Evolutionary conservation across 164 flowering plant species (phyloP), one percentile per base, ranked within the genome.

Genomic region (Aristolochia contorta): DNA sequence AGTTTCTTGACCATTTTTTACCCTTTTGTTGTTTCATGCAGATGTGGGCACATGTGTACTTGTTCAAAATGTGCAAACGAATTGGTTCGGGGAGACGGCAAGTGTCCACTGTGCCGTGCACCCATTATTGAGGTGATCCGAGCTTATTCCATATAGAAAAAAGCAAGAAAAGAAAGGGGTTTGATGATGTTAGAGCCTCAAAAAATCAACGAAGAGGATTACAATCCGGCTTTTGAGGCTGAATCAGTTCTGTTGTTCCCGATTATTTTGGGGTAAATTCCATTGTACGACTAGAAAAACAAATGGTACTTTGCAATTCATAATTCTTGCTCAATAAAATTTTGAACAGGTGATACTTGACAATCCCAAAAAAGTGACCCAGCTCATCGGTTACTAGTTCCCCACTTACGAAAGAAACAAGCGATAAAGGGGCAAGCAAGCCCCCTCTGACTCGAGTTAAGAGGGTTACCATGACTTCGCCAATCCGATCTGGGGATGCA

Each of bases 21-120:
- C 4, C 18, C 45, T 25, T 56, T 21, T 24, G 12, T 27, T 37
- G 1, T 4, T 45, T 25, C 51, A 14, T 74, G 58, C 87, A 92
- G 98, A 78, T 92, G 98, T 70, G 98, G 98, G 58, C 98, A 89
- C 73, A 89, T 89, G 98, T 85, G 95, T 74, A 74, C 89, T 41
- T 92, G 98, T 77, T 74, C 87, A 41, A 85, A 79, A 65, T 92
- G 98, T 73, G 96, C 98, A 21, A 79, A 78, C 51, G 80, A 80
- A 65, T 73, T 92, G 81, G 78, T 89, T 57, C 73, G 80, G 43
- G 70, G 75, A 32, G 76, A 69, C 57, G 93, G 86, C 27, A 92
- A 86, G 69, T 92, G 98, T 66, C 98, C 98, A n/a, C 76, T 92
- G 86, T 92, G 98, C 67, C 77, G 74, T 27, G 98, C 96, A 50